phyloP scores from a whole-genome alignment of 371 early-diverging fungal genomes.

The Nematocida ironsii region DNA sequence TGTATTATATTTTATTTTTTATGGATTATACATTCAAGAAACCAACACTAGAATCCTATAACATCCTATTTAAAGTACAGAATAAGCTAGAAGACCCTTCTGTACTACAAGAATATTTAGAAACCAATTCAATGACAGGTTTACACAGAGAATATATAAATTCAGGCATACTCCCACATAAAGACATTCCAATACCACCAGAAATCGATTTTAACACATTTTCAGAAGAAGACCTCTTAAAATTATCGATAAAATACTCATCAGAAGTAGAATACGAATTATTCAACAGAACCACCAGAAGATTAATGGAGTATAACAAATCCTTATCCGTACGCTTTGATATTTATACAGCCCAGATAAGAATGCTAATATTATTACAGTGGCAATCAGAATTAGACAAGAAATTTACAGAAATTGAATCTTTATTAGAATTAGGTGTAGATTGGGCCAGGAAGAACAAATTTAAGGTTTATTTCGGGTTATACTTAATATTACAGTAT shows the following conservation, averaged over 20 bases:
- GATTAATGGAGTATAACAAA: conserved; percentile 40
- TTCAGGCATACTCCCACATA: background rate
- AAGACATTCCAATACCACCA: background rate
- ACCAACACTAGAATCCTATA: conserved; percentile 34
- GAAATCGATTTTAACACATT: background rate
- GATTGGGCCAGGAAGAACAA: conserved; percentile 99
- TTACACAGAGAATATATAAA: conserved; percentile 7
- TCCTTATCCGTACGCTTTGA: conserved; percentile 32
- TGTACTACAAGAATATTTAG: conserved; percentile 12
- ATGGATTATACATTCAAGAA: conserved; percentile 51
- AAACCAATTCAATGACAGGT: conserved; percentile 8
- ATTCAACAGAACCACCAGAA: background rate
- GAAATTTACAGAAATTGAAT: conserved; percentile 15
- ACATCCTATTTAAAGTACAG: conserved; percentile 17
- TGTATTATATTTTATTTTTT: no score
- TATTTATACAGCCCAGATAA: conserved; percentile 22
- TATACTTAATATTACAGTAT: conserved; percentile 82
- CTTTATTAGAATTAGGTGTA: conserved; percentile 78
- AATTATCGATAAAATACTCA: background rate
- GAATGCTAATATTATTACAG: conserved; percentile 44
- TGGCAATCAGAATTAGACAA: background rate
- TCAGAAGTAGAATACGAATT: conserved; percentile 26
- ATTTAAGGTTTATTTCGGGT: conserved; percentile 90
- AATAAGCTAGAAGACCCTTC: background rate
- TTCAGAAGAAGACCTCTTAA: conserved; percentile 41